Evolutionary conservation across 352 stramenopile genomes (phyloP).

Genomic region (Elongisporangium anandrum): DNA sequence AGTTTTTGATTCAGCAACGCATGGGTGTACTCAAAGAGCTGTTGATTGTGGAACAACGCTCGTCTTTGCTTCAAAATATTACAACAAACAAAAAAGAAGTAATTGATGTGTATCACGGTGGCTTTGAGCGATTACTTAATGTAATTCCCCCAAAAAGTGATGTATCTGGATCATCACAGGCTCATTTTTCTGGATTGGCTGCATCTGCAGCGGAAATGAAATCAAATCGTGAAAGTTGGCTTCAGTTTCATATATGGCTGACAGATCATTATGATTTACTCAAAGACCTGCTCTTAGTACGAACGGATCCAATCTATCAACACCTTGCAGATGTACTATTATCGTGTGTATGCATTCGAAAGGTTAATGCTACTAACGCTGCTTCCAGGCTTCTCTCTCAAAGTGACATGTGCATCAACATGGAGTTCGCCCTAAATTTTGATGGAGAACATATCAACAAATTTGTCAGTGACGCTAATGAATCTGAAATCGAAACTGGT

Average conservation of each 20-base stretch:
- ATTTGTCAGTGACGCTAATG: constrained; percentile 4
- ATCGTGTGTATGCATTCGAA: constrained; percentile 43
- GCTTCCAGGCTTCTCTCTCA: constrained; percentile 8
- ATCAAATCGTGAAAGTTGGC: constrained; percentile 51
- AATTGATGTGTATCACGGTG: constrained; percentile 70
- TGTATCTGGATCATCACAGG: neutral
- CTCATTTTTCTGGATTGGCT: neutral
- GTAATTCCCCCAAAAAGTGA: constrained; percentile 13
- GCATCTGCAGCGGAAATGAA: neutral
- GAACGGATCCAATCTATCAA: constrained; percentile 55
- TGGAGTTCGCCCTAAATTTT: constrained; percentile 25
- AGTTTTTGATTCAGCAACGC: constrained; percentile 70
- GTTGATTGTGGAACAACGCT: constrained; percentile 65
- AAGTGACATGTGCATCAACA: constrained; percentile 25
- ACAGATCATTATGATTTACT: constrained; percentile 57
- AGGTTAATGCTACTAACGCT: constrained; percentile 19
- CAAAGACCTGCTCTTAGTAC: constrained; percentile 60
- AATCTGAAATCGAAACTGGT: constrained; percentile 11
- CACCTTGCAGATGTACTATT: constrained; percentile 51
- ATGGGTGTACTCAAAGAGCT: constrained; percentile 71
- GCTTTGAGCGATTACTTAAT: constrained; percentile 63
- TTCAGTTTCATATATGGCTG: constrained; percentile 80
- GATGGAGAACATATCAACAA: constrained; percentile 13
- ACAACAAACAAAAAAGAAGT: constrained; percentile 67
- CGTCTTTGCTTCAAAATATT: constrained; percentile 64